Base-by-base conservation (phyloP, 1,284 basidiomycete genomes). In the Naganishia cerealis region DNA sequence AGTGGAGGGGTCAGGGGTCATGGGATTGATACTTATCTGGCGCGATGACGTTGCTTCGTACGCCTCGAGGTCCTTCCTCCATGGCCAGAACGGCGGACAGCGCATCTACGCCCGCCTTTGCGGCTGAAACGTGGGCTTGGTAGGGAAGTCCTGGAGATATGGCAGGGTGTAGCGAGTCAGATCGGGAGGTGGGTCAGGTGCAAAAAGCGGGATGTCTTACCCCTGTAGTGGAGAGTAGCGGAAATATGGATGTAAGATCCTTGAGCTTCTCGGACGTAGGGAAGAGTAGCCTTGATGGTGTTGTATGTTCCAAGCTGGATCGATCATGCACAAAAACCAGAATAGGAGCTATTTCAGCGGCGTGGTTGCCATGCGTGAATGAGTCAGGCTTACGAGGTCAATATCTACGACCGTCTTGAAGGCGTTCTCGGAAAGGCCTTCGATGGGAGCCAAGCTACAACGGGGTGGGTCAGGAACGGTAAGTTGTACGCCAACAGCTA, bases 341-440 rank as follows among this genome's bases (percentile, higher is more conserved):
- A 29, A 15, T 29, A 9, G 5, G 29, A 33, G 24, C 12, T 39
- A 26, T 38, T 38, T 46, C 36, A 40, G 16, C 13, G 16, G 29
- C 29, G 40, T 70, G 13, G 42, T 18, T 29, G 40, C 18, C 62
- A 66, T 53, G 33, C 33, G 65, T 48, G 10, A n/a, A 29, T 29
- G n/a, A 40, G 33, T 39, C 57, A 29, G 2, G 79, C 86, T 43
- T 74, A 91, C 89, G 39, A 92, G 88, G 80, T 98, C 94, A 73
- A 98, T 98, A 77, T 95, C 92, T 69, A 97, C 84, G 33, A 98
- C 94, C 0, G 94, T 94, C 78, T 85, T 87, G 85, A 98, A 98
- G 0, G 87, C 93, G 74, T 92, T 93, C 77, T 90, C 87, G 1
- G 90, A 92, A 68, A 94, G 83, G 3, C 85, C 86, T 56, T 87